Conservation (phyloP, 2,329 filamentous ascomycete genomes). For the Ambrosiella beaveri region DNA sequence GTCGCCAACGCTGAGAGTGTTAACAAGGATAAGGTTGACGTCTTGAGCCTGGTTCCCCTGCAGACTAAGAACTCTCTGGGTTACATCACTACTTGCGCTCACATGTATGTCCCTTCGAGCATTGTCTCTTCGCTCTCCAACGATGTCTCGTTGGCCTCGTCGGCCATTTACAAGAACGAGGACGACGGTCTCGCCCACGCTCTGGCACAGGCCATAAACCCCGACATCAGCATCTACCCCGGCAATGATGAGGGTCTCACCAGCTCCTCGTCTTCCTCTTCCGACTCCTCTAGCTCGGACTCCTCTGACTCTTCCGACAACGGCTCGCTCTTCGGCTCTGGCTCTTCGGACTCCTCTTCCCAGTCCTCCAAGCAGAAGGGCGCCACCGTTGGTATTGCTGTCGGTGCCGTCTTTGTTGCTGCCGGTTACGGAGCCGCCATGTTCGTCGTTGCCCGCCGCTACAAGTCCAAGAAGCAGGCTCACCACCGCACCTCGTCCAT, state of each 20-base stretch:
- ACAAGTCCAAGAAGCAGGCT: constrained; percentile 67
- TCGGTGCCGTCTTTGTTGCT: constrained; percentile 61
- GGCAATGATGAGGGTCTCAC: constrained; percentile 27
- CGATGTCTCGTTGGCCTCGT: constrained; percentile 54
- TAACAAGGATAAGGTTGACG: constrained; percentile 35
- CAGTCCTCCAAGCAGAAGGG: constrained; percentile 42
- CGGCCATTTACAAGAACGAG: constrained; percentile 47
- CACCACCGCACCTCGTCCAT: constrained; percentile 66
- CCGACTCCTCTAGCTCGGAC: background rate
- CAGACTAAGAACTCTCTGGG: constrained; percentile 52
- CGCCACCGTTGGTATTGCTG: constrained; percentile 52
- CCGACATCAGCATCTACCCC: constrained; percentile 51
- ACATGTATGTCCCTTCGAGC: constrained; percentile 52
- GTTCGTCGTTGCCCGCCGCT: constrained; percentile 81
- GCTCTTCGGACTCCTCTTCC: constrained; percentile 26
- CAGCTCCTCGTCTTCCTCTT: constrained; percentile 16
- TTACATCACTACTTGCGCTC: constrained; percentile 63
- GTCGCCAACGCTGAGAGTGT: constrained; percentile 49
- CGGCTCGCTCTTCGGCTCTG: constrained; percentile 17
- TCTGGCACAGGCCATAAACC: constrained; percentile 68
- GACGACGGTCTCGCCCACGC: constrained; percentile 50
- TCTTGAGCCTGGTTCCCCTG: constrained; percentile 58
- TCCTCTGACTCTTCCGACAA: background rate
- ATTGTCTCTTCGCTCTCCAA: constrained; percentile 50
- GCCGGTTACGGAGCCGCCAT: constrained; percentile 85